phyloP scores from a whole-genome alignment of 2,329 filamentous ascomycete species.

The Helminthosporium solani region DNA sequence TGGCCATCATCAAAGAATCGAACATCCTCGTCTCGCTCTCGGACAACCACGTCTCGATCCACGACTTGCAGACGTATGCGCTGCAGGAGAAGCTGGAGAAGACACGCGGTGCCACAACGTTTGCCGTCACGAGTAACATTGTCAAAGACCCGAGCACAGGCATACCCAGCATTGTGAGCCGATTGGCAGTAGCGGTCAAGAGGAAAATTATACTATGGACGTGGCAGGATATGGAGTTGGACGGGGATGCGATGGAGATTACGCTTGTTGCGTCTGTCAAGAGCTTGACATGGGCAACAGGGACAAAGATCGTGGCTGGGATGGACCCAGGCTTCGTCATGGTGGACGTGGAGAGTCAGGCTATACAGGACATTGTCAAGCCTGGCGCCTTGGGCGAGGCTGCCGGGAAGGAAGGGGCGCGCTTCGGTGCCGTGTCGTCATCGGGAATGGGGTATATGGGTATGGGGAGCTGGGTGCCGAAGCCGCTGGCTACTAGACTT shows the following conservation, averaged over 20 bases:
- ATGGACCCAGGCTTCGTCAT: slow-evolving; percentile 90
- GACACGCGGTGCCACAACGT: slow-evolving; percentile 85
- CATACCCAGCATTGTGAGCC: slow-evolving; percentile 89
- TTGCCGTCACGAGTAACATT: slow-evolving; percentile 94
- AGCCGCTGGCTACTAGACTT: slow-evolving; percentile 80
- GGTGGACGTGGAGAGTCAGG: slow-evolving; percentile 75
- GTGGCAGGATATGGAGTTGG: slow-evolving; percentile 93
- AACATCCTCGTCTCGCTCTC: slow-evolving; percentile 88
- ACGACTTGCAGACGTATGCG: slow-evolving; percentile 84
- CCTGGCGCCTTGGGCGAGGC: slow-evolving; percentile 70
- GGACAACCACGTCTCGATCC: slow-evolving; percentile 83
- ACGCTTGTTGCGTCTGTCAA: slow-evolving; percentile 80
- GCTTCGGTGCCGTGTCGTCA: slow-evolving; percentile 80
- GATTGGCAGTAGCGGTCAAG: slow-evolving; percentile 90
- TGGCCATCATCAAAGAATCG: slow-evolving; percentile 93
- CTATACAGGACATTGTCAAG: slow-evolving; percentile 75
- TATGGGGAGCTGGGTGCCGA: slow-evolving; percentile 86
- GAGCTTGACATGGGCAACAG: slow-evolving; percentile 86
- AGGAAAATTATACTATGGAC: slow-evolving; percentile 86
- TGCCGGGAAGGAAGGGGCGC: slow-evolving; percentile 64
- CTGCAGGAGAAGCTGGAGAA: slow-evolving; percentile 76
- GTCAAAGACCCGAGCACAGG: slow-evolving; percentile 83
- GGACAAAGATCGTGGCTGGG: slow-evolving; percentile 82
- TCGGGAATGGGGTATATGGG: slow-evolving; percentile 97
- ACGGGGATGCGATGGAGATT: slow-evolving; percentile 71